A percentile compares a stretch with the other conserved stretches of the same genome.
phyloP scores from a whole-genome alignment of 805 yeast species.

The Nakazawaea wickerhamii region DNA sequence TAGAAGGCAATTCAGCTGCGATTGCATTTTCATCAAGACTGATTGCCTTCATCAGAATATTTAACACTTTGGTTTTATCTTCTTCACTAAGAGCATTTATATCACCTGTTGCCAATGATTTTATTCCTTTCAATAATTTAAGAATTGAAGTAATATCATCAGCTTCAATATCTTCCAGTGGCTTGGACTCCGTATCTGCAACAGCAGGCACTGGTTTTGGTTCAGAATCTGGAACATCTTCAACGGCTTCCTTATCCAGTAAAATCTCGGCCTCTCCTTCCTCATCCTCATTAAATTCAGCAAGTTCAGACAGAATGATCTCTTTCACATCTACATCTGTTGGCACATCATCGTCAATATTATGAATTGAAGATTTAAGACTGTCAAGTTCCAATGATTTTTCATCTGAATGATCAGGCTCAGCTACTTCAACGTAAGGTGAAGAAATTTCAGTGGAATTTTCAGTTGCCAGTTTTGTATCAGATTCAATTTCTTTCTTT shows the following conservation, averaged over 20 bases:
- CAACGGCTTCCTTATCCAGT: not conserved
- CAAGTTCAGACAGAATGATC: not conserved
- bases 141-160: not conserved
- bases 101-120: not conserved
- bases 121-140: not conserved
- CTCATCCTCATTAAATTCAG: not conserved
- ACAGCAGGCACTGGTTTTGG: too few species aligned
- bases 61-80: not conserved
- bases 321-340: too few species aligned
- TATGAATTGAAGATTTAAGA: too few species aligned
- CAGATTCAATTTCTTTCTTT: too few species aligned
- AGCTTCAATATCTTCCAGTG: not conserved
- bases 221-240: not conserved
- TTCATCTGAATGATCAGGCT: conserved; percentile 3
- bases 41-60: not conserved
- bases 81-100: not conserved
- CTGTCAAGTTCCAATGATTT: not conserved
- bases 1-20: not conserved
- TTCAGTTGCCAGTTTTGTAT: too few species aligned
- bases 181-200: not conserved
- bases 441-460: not conserved
- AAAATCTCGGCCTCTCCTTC: not conserved
- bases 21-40: not conserved
- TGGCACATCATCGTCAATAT: too few species aligned
- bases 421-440: not conserved